Percentiles rank a stretch among this genome's conserved stretches.
These are phyloP conservation scores for Golubevia pallescens DNA, from an alignment of 1,284 basidiomycete genomes.

Conservation along the genomic window DNA sequence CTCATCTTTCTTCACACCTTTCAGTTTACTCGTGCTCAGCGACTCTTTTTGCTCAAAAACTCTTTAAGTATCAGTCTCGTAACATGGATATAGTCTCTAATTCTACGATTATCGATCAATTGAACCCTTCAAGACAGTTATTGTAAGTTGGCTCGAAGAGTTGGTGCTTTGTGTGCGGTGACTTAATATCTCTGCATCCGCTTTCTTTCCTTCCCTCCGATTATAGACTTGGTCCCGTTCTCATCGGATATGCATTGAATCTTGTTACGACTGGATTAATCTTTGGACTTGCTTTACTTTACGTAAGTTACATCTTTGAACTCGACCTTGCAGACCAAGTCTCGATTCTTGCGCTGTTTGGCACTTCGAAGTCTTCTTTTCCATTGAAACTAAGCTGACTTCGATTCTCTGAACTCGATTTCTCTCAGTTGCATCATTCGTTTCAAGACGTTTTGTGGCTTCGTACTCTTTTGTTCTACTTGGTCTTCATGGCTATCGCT, in stretches of 20 bases:
- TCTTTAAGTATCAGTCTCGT: too few species aligned
- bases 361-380: neutral
- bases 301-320: neutral
- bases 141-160: too few species aligned
- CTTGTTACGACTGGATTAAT: neutral
- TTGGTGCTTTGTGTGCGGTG: too few species aligned
- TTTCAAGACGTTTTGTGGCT: neutral
- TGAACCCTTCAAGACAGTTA: too few species aligned
- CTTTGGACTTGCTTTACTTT: neutral
- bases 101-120: too few species aligned
- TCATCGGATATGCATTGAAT: neutral
- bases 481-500: neutral
- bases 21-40: too few species aligned
- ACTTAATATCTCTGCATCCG: too few species aligned
- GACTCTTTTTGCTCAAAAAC: too few species aligned
- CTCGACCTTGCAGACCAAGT: neutral
- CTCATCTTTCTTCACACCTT: too few species aligned
- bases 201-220: too few species aligned
- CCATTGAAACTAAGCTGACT: neutral
- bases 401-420: too few species aligned
- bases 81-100: too few species aligned
- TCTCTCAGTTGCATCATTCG: neutral
- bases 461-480: neutral
- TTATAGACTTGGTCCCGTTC: neutral
- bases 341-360: neutral